Evolutionary conservation across 1,139 yeast genomes (phyloP).

Genomic region (Hemisphaericaspora xylofermentans): DNA sequence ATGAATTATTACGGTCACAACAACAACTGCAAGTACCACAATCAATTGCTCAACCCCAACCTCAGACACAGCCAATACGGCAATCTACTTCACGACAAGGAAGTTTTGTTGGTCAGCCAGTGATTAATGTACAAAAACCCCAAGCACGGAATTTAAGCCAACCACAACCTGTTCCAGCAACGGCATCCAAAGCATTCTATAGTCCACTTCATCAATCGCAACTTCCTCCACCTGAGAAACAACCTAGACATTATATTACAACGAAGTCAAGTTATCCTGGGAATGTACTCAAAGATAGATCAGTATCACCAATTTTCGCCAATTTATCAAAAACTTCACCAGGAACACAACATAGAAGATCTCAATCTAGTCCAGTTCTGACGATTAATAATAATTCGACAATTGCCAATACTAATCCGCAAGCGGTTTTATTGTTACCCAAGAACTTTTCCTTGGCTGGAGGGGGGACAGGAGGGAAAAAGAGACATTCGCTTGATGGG

Average conservation of each 20-base stretch:
- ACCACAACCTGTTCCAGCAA: slow-evolving; percentile 4
- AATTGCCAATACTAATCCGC: slow-evolving; percentile 7
- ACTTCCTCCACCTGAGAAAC: slow-evolving; percentile 17
- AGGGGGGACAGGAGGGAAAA: slow-evolving; percentile 15
- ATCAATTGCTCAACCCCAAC: slow-evolving; percentile 18
- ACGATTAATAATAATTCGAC: slow-evolving; percentile 25
- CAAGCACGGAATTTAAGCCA: not conserved
- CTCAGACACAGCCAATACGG: not conserved
- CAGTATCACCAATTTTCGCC: slow-evolving; percentile 28
- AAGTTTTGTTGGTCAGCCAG: not conserved
- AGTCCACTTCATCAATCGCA: slow-evolving; percentile 12
- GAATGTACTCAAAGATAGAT: slow-evolving; percentile 24
- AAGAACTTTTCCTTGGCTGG: slow-evolving; percentile 40
- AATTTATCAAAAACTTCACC: slow-evolving; percentile 9
- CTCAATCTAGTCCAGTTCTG: slow-evolving; percentile 36
- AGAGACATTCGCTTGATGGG: slow-evolving; percentile 34
- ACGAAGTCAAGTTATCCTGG: slow-evolving; percentile 11
- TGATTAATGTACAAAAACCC: not conserved
- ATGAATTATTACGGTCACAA: not conserved
- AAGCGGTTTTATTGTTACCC: slow-evolving; percentile 46
- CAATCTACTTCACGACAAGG: not conserved
- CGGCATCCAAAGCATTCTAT: not conserved
- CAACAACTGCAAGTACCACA: slow-evolving; percentile 19
- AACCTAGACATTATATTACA: slow-evolving; percentile 17
- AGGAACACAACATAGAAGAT: slow-evolving; percentile 27